A percentile compares a stretch with the other conserved stretches of the same genome.
phyloP scores from a whole-genome alignment of 306 rosid genomes.

The Betula pendula region DNA sequence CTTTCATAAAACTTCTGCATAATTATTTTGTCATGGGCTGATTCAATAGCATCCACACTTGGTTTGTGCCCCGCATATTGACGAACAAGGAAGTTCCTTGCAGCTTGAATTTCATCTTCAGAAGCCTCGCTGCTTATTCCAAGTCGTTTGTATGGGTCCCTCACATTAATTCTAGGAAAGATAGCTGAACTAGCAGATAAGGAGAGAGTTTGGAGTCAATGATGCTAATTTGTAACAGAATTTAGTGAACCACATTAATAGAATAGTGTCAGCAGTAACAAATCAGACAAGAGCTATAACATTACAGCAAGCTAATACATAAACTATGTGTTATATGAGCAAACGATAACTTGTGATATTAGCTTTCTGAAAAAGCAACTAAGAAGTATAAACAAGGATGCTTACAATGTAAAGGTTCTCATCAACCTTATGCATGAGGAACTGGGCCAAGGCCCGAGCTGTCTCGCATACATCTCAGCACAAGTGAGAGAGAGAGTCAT shows the following conservation, averaged over 20 bases:
- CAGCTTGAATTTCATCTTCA: constrained; percentile 92
- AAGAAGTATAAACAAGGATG: not conserved
- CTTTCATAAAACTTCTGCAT: constrained; percentile 79
- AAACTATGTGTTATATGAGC: not conserved
- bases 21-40: constrained; percentile 91
- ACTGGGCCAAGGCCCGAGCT: not conserved
- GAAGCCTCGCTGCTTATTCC: constrained; percentile 96
- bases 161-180: constrained; percentile 88
- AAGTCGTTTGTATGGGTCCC: constrained; percentile 91
- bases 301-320: not conserved
- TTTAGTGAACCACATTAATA: not conserved
- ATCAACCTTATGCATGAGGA: constrained; percentile 1
- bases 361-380: not conserved
- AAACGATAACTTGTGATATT: not conserved
- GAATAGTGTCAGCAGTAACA: not conserved
- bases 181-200: constrained; percentile 60
- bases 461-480: not conserved
- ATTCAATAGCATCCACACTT: constrained; percentile 90
- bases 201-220: constrained; percentile 22
- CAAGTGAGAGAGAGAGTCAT: not conserved
- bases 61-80: constrained; percentile 84
- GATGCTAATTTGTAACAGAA: not conserved
- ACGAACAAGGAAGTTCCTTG: constrained; percentile 86
- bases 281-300: not conserved
- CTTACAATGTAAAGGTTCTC: not conserved